Evolutionary conservation across 805 yeast genomes (phyloP), one percentile per base, ranked within the genome.

Genomic region (Starmerella vaccinii): DNA sequence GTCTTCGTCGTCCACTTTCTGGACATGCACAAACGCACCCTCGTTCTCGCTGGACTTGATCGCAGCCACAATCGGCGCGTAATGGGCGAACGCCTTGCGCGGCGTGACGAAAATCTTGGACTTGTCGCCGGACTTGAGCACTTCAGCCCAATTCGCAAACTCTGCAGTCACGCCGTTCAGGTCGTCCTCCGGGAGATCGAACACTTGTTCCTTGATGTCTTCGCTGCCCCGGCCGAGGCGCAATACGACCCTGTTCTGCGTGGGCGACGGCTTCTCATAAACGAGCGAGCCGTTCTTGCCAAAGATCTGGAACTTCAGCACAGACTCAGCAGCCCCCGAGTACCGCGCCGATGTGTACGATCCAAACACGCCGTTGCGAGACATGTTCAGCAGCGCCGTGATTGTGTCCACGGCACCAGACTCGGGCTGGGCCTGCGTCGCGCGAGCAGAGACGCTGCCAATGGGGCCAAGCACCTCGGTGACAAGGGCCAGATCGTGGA

Each of bases 61-160:
- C 53, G 85, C 84, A 24, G 96, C 97, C 50, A 78, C 95, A 51
- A 90, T 78, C 59, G 86, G 76, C 6, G 96, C 95, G 65, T 89
- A 77, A 67, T 90, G 97, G 67, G 89, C 96, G 80, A 84, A 89
- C 5, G 94, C 87, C 55, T 72, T 75, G 56, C 77, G 82, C 23
- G 95, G 95, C n/a, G 80, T 73, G 38, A 77, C 76, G 37, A 63
- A 69, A 12, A 39, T n/a, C 22, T 23, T 13, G 3, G 70, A 61
- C 68, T 84, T 84, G 65, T 84, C 86, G 56, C 77, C 76, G 50
- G 73, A 69, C 23, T 18, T 56, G 26, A 83, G 81, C n/a, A 88
- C 87, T 42, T 76, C 75, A 50, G 70, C 70, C 60, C 79, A 75
- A 62, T 76, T 76, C 63, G 67, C 68, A 50, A 79, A 74, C 61